A percentile compares a stretch with the other conserved stretches of the same genome.
Conservation (phyloP, 345 rosid genomes). For the Eucalyptus pumila region DNA sequence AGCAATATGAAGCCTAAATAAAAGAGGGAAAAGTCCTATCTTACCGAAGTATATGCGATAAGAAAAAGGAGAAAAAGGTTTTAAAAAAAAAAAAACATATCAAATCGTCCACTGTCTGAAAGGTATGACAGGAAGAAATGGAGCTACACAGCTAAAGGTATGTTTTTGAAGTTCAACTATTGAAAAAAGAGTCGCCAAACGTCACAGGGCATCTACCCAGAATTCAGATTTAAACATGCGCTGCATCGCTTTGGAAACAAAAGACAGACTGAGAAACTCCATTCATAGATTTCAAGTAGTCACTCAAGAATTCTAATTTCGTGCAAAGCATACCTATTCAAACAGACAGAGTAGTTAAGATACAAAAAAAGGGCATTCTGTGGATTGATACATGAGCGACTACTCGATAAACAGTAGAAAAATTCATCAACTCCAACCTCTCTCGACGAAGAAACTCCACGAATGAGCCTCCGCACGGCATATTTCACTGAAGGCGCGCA, state of each 20-base stretch:
- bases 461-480: slow-evolving; percentile 78
- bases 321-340: background rate
- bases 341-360: background rate
- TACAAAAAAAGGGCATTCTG: background rate
- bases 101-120: background rate
- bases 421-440: slow-evolving; percentile 35
- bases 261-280: background rate
- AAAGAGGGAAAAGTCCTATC: background rate
- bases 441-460: slow-evolving; percentile 91
- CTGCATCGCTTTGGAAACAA: background rate
- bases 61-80: background rate
- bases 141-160: background rate
- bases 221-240: background rate
- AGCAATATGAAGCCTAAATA: background rate
- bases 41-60: background rate
- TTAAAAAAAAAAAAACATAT: background rate
- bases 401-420: background rate
- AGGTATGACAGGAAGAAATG: background rate
- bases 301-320: background rate
- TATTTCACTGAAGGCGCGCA: slow-evolving; percentile 86
- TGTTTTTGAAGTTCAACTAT: background rate
- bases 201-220: background rate
- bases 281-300: background rate
- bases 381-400: background rate
- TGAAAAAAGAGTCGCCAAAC: background rate